Evolutionary conservation across 2,329 filamentous ascomycete genomes (phyloP), one percentile per base, ranked within the genome.

Genomic region (Ciborinia camelliae): DNA sequence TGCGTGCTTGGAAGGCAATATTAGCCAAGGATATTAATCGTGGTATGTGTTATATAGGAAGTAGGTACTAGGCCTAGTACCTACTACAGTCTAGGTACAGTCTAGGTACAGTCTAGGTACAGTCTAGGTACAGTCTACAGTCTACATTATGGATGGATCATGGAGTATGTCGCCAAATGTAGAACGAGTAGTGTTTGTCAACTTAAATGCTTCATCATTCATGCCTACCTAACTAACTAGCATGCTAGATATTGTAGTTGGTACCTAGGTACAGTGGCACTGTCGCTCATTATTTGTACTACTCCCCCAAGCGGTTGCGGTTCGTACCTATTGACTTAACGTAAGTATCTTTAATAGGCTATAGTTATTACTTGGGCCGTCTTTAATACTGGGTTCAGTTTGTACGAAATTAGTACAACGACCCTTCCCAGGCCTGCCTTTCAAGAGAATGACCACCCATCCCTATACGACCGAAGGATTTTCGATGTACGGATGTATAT

Each of bases 101-200:
- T n/a, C n/a, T n/a, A n/a, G n/a, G n/a, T n/a, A n/a, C n/a, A n/a
- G n/a, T n/a, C n/a, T n/a, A n/a, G n/a, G n/a, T n/a, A n/a, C n/a
- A n/a, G n/a, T n/a, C n/a, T n/a, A n/a, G n/a, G n/a, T n/a, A n/a
- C n/a, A n/a, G n/a, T n/a, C n/a, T n/a, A n/a, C n/a, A n/a, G n/a
- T n/a, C n/a, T n/a, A n/a, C n/a, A n/a, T n/a, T n/a, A n/a, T n/a
- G n/a, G n/a, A n/a, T n/a, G n/a, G n/a, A n/a, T n/a, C n/a, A n/a
- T n/a, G 54, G 39, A 15, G 15, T 35, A 47, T 47, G 20, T 35
- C 51, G 12, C 20, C 28, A 37, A 41, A 51, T 60, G 28, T 45
- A 47, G 41, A 54, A 57, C 23, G 61, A 57, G 51, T 63, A 39
- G 60, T 55, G 60, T 45, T 53, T 54, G n/a, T 39, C 53, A 57